A percentile compares a stretch with the other conserved stretches of the same genome.
These are phyloP conservation scores for Senna siamea DNA, from an alignment of 306 rosid species.

Conservation along the genomic window DNA sequence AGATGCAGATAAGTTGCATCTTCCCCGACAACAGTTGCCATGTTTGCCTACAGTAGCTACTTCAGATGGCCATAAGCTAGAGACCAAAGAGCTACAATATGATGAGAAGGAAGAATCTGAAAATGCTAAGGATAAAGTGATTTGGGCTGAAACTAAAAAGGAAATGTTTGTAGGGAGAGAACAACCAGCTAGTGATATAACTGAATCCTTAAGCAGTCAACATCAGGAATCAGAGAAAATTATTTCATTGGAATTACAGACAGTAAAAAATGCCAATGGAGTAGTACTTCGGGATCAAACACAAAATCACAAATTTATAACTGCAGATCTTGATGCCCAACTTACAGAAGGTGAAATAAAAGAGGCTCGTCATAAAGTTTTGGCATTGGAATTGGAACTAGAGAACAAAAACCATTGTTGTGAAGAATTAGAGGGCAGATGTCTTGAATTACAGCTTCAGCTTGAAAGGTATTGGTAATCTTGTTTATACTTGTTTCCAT, in stretches of 20 bases:
- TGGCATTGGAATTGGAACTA: slow-evolving; percentile 69
- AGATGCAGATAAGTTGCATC: slow-evolving; percentile 41
- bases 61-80: slow-evolving; percentile 44
- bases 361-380: slow-evolving; percentile 59
- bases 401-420: slow-evolving; percentile 59
- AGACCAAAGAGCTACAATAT: slow-evolving; percentile 44
- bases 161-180: slow-evolving; percentile 53
- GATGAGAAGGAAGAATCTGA: slow-evolving; percentile 44
- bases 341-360: slow-evolving; percentile 56
- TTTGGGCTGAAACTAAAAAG: slow-evolving; percentile 46
- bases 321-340: slow-evolving; percentile 54
- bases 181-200: slow-evolving; percentile 46
- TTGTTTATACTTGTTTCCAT: slow-evolving; percentile 28
- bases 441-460: slow-evolving; percentile 81
- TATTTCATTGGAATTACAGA: slow-evolving; percentile 53
- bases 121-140: slow-evolving; percentile 43
- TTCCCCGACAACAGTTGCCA: slow-evolving; percentile 34
- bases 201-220: slow-evolving; percentile 43
- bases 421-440: slow-evolving; percentile 77
- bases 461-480: slow-evolving; percentile 65
- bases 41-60: slow-evolving; percentile 21
- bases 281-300: slow-evolving; percentile 49
- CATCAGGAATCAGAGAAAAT: slow-evolving; percentile 65
- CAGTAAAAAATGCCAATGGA: slow-evolving; percentile 50
- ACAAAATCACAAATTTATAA: slow-evolving; percentile 43